Percentiles rank a stretch among this genome's conserved stretches.
Conservation (phyloP, 2,329 filamentous ascomycete genomes). For the Penicillium concentricum region DNA sequence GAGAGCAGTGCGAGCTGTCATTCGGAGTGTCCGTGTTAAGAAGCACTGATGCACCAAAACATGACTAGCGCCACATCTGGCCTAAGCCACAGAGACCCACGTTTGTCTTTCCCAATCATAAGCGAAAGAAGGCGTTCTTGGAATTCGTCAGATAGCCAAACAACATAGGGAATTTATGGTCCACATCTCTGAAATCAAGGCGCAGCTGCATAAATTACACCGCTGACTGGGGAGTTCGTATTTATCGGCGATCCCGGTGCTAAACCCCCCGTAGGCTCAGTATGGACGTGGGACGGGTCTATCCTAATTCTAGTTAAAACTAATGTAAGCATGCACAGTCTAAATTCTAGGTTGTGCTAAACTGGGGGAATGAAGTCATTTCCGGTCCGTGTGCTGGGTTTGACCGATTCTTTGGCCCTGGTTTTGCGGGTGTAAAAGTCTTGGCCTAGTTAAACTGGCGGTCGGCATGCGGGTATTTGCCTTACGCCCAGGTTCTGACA, state of each 20-base stretch:
- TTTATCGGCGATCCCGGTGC: slow-evolving; percentile 23
- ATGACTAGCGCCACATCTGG: slow-evolving; percentile 7
- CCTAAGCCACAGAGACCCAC: slow-evolving; percentile 2
- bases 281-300: neutral
- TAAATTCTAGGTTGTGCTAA: neutral
- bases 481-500: neutral
- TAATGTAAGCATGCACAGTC: slow-evolving; percentile 1
- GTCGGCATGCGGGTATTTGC: neutral
- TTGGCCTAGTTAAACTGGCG: slow-evolving; percentile 3
- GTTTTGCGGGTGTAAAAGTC: neutral
- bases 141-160: neutral
- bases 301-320: neutral
- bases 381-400: neutral
- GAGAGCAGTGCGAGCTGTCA: slow-evolving; percentile 1
- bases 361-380: slow-evolving; percentile 8
- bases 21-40: slow-evolving; percentile 5
- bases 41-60: neutral
- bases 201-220: slow-evolving; percentile 18
- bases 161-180: neutral
- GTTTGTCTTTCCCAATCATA: neutral
- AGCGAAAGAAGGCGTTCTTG: neutral
- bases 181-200: slow-evolving; percentile 4
- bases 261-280: neutral
- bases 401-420: slow-evolving; percentile 4
- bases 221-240: slow-evolving; percentile 13